A percentile compares a stretch with the other conserved stretches of the same genome.
Evolutionary conservation across 306 rosid genomes (phyloP).

Genomic region (Castanea sativa): DNA sequence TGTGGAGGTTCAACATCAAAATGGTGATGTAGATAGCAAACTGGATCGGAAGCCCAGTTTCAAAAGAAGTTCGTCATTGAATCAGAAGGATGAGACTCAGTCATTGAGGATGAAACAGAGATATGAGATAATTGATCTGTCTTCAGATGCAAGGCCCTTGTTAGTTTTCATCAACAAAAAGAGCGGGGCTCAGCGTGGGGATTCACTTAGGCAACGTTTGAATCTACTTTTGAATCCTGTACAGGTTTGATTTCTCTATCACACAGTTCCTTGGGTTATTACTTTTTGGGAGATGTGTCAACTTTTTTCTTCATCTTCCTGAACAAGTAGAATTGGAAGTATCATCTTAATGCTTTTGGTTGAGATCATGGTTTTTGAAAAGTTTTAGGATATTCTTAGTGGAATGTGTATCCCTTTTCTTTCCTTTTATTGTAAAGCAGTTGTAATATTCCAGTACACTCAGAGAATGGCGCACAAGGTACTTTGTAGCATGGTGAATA

Average conservation of each 20-base stretch:
- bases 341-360: not conserved
- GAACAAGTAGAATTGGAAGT: not conserved
- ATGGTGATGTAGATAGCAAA: slow-evolving; percentile 51
- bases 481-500: not conserved
- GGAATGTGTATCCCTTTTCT: not conserved
- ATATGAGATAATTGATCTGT: slow-evolving; percentile 76
- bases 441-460: not conserved
- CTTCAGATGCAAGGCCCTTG: slow-evolving; percentile 89
- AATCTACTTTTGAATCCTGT: slow-evolving; percentile 84
- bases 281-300: slow-evolving; percentile 5
- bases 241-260: slow-evolving; percentile 65
- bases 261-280: slow-evolving; percentile 18
- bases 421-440: not conserved
- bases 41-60: slow-evolving; percentile 55
- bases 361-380: not conserved
- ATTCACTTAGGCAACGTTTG: slow-evolving; percentile 77
- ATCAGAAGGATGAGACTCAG: slow-evolving; percentile 67
- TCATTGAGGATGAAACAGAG: slow-evolving; percentile 55
- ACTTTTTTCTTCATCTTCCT: slow-evolving; percentile 14
- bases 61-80: slow-evolving; percentile 47
- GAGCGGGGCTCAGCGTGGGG: slow-evolving; percentile 99
- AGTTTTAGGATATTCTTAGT: not conserved
- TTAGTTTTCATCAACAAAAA: slow-evolving; percentile 93
- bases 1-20: slow-evolving; percentile 57
- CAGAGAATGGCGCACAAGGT: not conserved